These are phyloP conservation scores for Neurospora discreta DNA, from an alignment of 495 filamentous ascomycete species.

Conservation along the genomic window DNA sequence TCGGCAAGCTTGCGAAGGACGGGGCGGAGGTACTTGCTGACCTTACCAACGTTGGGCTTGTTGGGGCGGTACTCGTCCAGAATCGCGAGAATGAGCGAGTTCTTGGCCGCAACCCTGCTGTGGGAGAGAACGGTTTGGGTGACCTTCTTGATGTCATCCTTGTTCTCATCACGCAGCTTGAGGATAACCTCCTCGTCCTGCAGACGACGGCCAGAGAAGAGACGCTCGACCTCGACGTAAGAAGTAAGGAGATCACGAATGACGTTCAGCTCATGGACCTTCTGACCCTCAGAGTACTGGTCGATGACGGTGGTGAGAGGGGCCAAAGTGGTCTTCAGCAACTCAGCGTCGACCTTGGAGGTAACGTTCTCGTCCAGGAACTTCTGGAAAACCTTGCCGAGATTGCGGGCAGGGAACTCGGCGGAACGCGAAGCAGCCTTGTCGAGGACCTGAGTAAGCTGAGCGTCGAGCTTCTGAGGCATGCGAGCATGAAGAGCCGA, in stretches of 20 bases:
- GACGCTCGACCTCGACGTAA: conserved; percentile 72
- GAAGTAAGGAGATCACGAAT: conserved; percentile 67
- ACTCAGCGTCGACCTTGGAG: conserved; percentile 48
- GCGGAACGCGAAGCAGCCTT: conserved; percentile 59
- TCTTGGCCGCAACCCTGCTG: conserved; percentile 84
- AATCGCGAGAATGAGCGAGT: conserved; percentile 84
- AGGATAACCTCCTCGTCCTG: conserved; percentile 94
- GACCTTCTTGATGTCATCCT: conserved; percentile 74
- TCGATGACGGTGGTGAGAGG: conserved; percentile 74
- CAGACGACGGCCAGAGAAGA: conserved; percentile 72
- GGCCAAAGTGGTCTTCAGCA: conserved; percentile 61
- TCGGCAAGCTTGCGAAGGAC: conserved; percentile 80
- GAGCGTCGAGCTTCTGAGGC: conserved; percentile 80
- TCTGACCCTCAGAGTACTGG: conserved; percentile 77
- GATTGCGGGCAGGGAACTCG: conserved; percentile 88
- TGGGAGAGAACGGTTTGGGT: conserved; percentile 87
- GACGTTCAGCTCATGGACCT: conserved; percentile 77
- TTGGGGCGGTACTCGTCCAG: conserved; percentile 91
- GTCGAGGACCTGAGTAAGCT: conserved; percentile 75
- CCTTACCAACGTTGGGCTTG: conserved; percentile 77
- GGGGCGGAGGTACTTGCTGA: conserved; percentile 77
- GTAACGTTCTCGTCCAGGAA: conserved; percentile 84
- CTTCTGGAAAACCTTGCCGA: conserved; percentile 69
- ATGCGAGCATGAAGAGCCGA: conserved; percentile 92
- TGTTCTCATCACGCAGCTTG: conserved; percentile 89